These are phyloP conservation scores for Candolleomyces eurysporus DNA, from an alignment of 768 basidiomycete genomes.

Conservation along the genomic window DNA sequence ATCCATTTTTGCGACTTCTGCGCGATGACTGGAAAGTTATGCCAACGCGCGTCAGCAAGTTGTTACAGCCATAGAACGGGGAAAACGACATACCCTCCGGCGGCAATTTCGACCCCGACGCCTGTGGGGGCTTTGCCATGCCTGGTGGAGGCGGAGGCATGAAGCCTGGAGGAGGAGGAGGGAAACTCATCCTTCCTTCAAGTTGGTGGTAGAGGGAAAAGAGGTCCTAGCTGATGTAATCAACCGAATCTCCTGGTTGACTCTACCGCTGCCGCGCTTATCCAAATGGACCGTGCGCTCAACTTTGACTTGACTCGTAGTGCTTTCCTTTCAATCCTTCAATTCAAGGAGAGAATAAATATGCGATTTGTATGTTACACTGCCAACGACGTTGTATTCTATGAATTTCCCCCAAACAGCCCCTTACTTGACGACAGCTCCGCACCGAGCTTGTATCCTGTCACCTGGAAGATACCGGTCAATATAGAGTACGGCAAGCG, in stretches of 20 bases:
- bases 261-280: not conserved
- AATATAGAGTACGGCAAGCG: not conserved
- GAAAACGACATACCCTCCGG: conserved; percentile 40
- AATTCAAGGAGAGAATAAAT: not conserved
- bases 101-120: conserved; percentile 43
- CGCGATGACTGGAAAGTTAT: conserved; percentile 53
- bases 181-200: conserved; percentile 49
- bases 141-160: conserved; percentile 51
- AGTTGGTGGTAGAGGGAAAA: conserved; percentile 36
- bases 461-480: conserved; percentile 28
- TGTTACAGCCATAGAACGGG: not conserved
- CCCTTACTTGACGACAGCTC: conserved; percentile 70
- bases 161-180: conserved; percentile 55
- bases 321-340: not conserved
- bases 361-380: not conserved
- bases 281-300: conserved; percentile 27
- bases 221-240: conserved; percentile 43
- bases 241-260: conserved; percentile 16
- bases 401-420: conserved; percentile 36
- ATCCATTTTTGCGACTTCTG: conserved; percentile 97
- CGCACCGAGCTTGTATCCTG: conserved; percentile 72
- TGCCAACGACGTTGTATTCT: conserved; percentile 3
- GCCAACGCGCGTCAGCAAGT: conserved; percentile 16
- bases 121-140: conserved; percentile 36
- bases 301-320: not conserved